These are phyloP conservation scores for Epichloe gansuensis DNA, from an alignment of 2,329 filamentous ascomycete genomes.

Conservation along the genomic window DNA sequence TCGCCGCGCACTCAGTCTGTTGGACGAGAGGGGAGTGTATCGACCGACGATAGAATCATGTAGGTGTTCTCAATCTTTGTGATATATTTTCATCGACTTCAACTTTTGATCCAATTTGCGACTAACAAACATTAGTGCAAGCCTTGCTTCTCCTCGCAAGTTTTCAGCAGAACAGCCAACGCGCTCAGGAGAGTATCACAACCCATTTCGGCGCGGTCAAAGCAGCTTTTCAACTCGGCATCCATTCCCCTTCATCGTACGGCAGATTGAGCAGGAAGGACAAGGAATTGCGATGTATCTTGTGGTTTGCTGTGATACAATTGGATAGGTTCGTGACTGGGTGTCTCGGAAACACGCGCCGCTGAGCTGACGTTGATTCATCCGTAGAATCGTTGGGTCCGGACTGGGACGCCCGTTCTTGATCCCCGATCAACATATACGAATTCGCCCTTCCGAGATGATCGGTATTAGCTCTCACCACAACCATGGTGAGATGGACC, in stretches of 20 bases:
- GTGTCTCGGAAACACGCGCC: background rate
- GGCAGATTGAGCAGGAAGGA: slow-evolving; percentile 11
- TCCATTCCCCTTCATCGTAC: slow-evolving; percentile 20
- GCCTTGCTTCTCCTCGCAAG: slow-evolving; percentile 18
- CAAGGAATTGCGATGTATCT: slow-evolving; percentile 14
- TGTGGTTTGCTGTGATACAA: slow-evolving; percentile 21
- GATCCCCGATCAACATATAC: slow-evolving; percentile 8
- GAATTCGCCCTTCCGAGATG: slow-evolving; percentile 4
- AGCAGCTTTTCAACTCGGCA: slow-evolving; percentile 20
- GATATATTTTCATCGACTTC: too few species aligned
- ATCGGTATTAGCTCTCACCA: background rate
- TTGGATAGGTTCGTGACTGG: slow-evolving; percentile 13
- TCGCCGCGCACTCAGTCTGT: slow-evolving; percentile 12
- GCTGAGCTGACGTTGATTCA: background rate
- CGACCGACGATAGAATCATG: slow-evolving; percentile 11
- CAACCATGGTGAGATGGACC: background rate
- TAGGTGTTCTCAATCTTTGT: background rate
- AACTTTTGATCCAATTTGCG: background rate
- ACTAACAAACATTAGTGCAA: slow-evolving; percentile 14
- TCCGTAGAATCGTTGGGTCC: slow-evolving; percentile 11
- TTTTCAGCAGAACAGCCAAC: slow-evolving; percentile 23
- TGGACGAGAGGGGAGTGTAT: slow-evolving; percentile 15
- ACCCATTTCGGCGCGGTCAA: slow-evolving; percentile 20
- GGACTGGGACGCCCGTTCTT: slow-evolving; percentile 12
- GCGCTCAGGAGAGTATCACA: slow-evolving; percentile 20